Conservation (phyloP, 768 basidiomycete species). For the Suillus occidentalis region DNA sequence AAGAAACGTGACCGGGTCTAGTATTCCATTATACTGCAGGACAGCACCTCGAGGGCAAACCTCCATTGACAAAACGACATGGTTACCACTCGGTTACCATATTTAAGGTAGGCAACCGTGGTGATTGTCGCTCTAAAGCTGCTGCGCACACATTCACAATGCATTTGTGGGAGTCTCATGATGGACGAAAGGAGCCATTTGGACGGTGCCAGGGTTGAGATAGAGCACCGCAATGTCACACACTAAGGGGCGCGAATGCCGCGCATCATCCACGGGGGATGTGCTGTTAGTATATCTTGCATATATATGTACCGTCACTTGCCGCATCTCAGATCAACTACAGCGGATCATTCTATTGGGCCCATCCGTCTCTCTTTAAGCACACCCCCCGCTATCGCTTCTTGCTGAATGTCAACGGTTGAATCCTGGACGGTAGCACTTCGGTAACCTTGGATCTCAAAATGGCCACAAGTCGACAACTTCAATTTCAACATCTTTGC, state of each 20-base stretch:
- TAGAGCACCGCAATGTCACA: conserved; percentile 20
- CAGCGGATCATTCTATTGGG: conserved; percentile 26
- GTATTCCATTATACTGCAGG: conserved; percentile 23
- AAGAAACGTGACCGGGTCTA: conserved; percentile 26
- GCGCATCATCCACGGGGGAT: conserved; percentile 13
- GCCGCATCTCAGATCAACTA: conserved; percentile 22
- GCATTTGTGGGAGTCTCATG: conserved; percentile 11
- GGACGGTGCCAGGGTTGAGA: conserved; percentile 15
- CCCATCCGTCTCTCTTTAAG: neutral
- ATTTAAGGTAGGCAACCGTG: conserved; percentile 25
- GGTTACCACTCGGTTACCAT: conserved; percentile 30
- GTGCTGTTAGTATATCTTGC: conserved; percentile 9
- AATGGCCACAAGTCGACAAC: neutral
- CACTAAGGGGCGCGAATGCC: conserved; percentile 19
- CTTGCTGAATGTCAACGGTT: neutral
- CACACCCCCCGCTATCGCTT: neutral
- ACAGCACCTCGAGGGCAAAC: conserved; percentile 16
- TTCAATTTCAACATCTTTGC: neutral
- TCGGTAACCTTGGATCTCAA: conserved; percentile 1
- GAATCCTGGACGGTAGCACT: neutral
- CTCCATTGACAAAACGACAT: conserved; percentile 17
- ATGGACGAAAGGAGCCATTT: conserved; percentile 10
- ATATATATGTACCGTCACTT: conserved; percentile 6
- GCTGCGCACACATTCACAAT: conserved; percentile 32
- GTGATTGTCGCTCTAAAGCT: conserved; percentile 32